Evolutionary conservation across 768 basidiomycete genomes (phyloP), one percentile per base, ranked within the genome.

Genomic region (Tephrocybe sp.): DNA sequence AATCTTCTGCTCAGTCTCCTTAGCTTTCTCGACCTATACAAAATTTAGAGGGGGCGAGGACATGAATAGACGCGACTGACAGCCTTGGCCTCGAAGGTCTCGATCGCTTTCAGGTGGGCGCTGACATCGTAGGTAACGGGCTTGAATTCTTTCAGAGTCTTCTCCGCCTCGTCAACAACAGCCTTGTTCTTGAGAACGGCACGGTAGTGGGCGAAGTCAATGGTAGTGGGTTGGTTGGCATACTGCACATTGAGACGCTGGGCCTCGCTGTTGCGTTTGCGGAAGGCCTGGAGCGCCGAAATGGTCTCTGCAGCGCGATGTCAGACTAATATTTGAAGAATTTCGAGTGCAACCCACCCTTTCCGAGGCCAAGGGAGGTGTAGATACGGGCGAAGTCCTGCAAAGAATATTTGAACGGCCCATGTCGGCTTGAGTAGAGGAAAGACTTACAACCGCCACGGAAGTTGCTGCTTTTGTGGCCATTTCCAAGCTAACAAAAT

Each of bases 61-160:
- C 14, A 53, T n/a, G 14, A 40, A 25, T 14, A 20, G 36, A 55
- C 26, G 49, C 24, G 43, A 65, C 68, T 50, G 60, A 98, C 96
- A 56, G 97, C 97, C 74, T 95, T 97, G 55, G 83, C 79, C 80
- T 98, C 92, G 70, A 99, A 99, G 44, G 92, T 86, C 67, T 96
- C 93, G 62, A 99, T 97, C 39, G 92, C 93, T 73, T 93, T 96
- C 72, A 97, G 67, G 70, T 95, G 91, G 48, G 90, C 78, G 61
- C 71, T 73, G 52, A 94, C 89, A 65, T 99, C 96, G 72, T 98
- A 98, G 2, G 91, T 88, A 46, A 93, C 86, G 30, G 97, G 92
- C 74, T 96, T 97, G 80, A 97, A 98, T 28, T 83, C 83, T 54
- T 78, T 85, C 62, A 97, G 68, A 46, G 88, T 69, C 74, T 93